Evolutionary conservation across 2,329 filamentous ascomycete species (phyloP), one percentile per base, ranked within the genome.

Genomic region (Botryotinia convoluta): DNA sequence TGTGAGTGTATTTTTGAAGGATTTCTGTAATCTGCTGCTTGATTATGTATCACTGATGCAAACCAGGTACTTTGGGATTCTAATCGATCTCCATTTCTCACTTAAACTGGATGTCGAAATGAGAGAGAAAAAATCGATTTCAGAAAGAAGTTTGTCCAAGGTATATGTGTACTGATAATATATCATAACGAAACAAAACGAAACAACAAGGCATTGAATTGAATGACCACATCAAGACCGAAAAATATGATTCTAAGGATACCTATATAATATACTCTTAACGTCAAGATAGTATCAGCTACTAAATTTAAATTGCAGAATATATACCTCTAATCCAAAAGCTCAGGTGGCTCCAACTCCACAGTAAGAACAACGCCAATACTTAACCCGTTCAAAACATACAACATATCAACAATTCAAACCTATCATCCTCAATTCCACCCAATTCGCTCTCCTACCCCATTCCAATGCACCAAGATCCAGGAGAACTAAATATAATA

Each of bases 71-170:
- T 57, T 57, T 7, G 3, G 3, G 3, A 29, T 32, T 29, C 9
- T 10, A 4, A 48, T 12, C 9, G 0, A 48, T 48, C 2, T 48
- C 8, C 8, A 20, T 45, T 4, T 22, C 8, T 45, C 0, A 22
- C 0, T 1, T 22, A 0, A 48, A 22, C 20, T 10, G 8, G 0
- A 9, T 22, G 9, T 48, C 45, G 20, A 48, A 1, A 9, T 26
- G 20, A 48, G 20, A 48, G 8, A 8, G 20, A 8, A 45, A 8
- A 7, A 9, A 9, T 45, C 22, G 8, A 45, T 45, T 22, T 4
- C 20, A 22, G 8, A 22, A 9, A 22, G 7, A 22, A 45, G 44
- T 4, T 22, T 22, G 18, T 22, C 2, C 0, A 45, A 9, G 7
- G 8, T 45, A 20, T 7, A 20, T 44, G 42, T 20, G 1, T 44